These are phyloP conservation scores for Cutaneotrichosporon cutaneum DNA, from an alignment of 1,284 basidiomycete genomes.

Conservation along the genomic window DNA sequence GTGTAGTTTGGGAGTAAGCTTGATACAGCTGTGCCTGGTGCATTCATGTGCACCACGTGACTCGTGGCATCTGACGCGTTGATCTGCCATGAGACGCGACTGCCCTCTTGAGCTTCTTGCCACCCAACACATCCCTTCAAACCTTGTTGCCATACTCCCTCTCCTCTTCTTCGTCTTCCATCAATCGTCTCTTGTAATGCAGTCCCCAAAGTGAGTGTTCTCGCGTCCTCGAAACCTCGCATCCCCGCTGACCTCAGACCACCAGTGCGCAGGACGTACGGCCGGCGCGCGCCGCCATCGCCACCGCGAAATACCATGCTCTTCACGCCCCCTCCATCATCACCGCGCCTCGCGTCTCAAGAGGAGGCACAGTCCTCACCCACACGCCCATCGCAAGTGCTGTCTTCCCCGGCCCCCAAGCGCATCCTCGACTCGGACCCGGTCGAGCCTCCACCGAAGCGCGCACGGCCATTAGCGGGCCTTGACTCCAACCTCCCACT, in stretches of 20 bases:
- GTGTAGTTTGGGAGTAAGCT: not conserved
- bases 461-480: not conserved
- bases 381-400: not conserved
- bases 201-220: not conserved
- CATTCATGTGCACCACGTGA: not conserved
- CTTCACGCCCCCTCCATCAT: constrained; percentile 14
- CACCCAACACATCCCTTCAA: not conserved
- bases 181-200: not conserved
- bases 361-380: not conserved
- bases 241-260: constrained; percentile 25
- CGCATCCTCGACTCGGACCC: constrained; percentile 8
- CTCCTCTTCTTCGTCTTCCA: not conserved
- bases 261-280: constrained; percentile 38
- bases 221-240: too few relatives aligned
- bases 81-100: not conserved
- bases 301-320: constrained; percentile 13
- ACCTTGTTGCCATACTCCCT: not conserved
- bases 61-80: not conserved
- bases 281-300: constrained; percentile 22
- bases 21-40: not conserved
- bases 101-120: not conserved
- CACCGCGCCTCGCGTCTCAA: not conserved
- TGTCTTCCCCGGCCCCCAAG: not conserved
- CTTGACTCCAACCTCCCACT: not conserved
- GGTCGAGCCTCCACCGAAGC: constrained; percentile 1